Conservation (phyloP, 768 basidiomycete species). For the Hericium rajendrae region DNA sequence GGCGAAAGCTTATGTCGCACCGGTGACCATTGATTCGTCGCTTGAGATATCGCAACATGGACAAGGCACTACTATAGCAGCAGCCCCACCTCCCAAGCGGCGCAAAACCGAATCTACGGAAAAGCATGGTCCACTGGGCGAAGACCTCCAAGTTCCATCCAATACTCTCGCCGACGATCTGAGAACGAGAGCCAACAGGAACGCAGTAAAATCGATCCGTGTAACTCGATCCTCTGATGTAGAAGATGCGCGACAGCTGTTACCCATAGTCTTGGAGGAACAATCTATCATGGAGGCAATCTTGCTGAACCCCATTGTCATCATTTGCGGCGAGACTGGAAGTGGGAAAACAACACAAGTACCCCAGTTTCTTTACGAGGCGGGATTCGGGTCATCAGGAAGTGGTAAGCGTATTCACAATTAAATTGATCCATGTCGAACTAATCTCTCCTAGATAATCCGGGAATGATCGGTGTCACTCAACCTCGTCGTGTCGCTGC, state of each 20-base stretch:
- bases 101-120: constrained; percentile 33
- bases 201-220: constrained; percentile 31
- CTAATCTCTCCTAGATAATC: constrained; percentile 56
- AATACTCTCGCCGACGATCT: constrained; percentile 55
- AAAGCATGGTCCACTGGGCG: constrained; percentile 77
- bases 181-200: constrained; percentile 2
- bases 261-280: constrained; percentile 91
- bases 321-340: constrained; percentile 92
- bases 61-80: background rate
- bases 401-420: constrained; percentile 46
- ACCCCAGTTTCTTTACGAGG: constrained; percentile 96
- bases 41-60: background rate
- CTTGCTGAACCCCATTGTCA: constrained; percentile 73
- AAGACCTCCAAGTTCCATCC: constrained; percentile 53
- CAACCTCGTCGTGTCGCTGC: constrained; percentile 97
- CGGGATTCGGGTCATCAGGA: constrained; percentile 78
- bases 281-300: constrained; percentile 92
- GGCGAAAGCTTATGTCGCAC: constrained; percentile 33
- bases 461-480: constrained; percentile 96
- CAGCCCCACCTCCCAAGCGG: constrained; percentile 31
- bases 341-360: constrained; percentile 98
- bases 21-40: constrained; percentile 1
- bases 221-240: constrained; percentile 63
- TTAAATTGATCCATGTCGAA: background rate
- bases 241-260: constrained; percentile 61